These are phyloP conservation scores for Cetradonia linearis DNA, from an alignment of 495 filamentous ascomycete genomes.

Conservation along the genomic window DNA sequence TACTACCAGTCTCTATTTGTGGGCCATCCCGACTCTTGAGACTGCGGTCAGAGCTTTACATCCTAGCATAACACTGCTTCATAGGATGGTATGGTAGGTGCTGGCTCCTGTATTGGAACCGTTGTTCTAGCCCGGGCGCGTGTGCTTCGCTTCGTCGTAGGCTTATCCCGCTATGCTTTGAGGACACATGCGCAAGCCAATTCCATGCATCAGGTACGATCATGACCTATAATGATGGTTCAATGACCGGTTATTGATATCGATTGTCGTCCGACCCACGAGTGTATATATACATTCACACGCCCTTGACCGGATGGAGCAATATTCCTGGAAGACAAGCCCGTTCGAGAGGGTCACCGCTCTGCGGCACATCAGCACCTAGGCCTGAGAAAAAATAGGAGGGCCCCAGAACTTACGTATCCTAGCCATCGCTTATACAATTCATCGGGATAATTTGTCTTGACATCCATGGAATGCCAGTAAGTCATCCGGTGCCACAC, in stretches of 20 bases:
- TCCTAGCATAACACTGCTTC: background rate
- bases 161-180: background rate
- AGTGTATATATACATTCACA: conserved; percentile 5
- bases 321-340: conserved; percentile 23
- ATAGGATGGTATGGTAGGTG: background rate
- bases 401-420: conserved; percentile 15
- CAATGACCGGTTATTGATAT: background rate
- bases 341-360: conserved; percentile 16
- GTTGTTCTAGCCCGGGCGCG: background rate
- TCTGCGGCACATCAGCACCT: conserved; percentile 1
- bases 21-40: too few species aligned
- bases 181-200: background rate
- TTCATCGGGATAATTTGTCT: conserved; percentile 18
- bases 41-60: too few species aligned
- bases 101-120: background rate
- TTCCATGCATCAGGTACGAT: background rate
- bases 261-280: background rate
- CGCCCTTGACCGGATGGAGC: conserved; percentile 23
- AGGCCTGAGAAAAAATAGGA: background rate
- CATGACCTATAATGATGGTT: background rate
- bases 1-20: background rate
- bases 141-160: background rate
- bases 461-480: conserved; percentile 11
- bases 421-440: conserved; percentile 22
- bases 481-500: conserved; percentile 17